Percentiles rank a stretch among this genome's conserved stretches.
Evolutionary conservation across 805 yeast species (phyloP).

Genomic region (Pichia sporocuriosa): DNA sequence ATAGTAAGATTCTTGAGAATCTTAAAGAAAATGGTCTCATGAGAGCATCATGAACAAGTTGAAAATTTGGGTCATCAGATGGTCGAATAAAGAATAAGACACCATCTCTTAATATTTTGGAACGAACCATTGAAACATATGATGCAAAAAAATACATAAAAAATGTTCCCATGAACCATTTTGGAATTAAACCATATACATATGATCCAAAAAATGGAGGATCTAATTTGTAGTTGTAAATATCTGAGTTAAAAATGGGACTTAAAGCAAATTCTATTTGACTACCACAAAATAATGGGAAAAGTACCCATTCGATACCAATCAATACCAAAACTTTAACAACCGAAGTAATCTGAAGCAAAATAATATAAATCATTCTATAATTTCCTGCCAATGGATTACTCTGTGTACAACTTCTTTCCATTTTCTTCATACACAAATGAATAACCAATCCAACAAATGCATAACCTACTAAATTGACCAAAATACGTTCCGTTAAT

Average conservation of each 20-base stretch:
- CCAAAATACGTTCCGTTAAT: constrained; percentile 15
- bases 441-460: constrained; percentile 9
- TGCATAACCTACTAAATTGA: constrained; percentile 19
- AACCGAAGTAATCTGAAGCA: constrained; percentile 54
- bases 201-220: constrained; percentile 3
- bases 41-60: constrained; percentile 80
- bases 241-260: constrained; percentile 39
- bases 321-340: constrained; percentile 71
- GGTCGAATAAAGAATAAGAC: constrained; percentile 87
- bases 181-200: constrained; percentile 5
- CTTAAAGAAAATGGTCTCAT: constrained; percentile 71
- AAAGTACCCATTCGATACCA: constrained; percentile 70
- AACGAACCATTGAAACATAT: constrained; percentile 78
- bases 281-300: constrained; percentile 83
- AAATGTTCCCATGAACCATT: constrained; percentile 69
- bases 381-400: constrained; percentile 45
- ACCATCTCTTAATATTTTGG: constrained; percentile 72
- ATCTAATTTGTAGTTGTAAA: constrained; percentile 13
- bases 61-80: constrained; percentile 88
- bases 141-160: constrained; percentile 87
- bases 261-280: constrained; percentile 62
- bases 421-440: constrained; percentile 21
- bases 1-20: constrained; percentile 60
- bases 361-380: constrained; percentile 43
- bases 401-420: constrained; percentile 26